Base-by-base conservation (phyloP, 78 protist species). In the Pigoraptor vietnamica region DNA sequence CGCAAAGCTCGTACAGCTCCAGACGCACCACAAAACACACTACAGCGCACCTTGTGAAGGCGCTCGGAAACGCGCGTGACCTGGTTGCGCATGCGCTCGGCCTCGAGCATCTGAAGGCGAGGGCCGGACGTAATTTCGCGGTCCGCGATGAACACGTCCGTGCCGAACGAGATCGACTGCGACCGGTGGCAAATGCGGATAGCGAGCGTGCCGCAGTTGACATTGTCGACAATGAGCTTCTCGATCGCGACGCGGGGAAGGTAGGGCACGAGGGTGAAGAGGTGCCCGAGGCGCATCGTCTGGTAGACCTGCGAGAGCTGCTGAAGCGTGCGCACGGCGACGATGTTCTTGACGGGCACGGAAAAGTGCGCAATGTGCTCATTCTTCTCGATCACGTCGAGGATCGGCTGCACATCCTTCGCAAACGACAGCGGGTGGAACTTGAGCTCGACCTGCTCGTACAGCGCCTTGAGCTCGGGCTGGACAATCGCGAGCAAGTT, bases 351-450 rank as follows among this genome's bases (percentile, higher is more conserved):
- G 40, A 89, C 90, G 34, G 92, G 90, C 25, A 0, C n/a, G 39
- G 40, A 25, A 39, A 40, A 91, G 37, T 29, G 37, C 21, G n/a
- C 25, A 2, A 84, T 37, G 39, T 37, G 37, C 48, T 24, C 86
- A 19, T 1, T 36, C 38, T 35, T 1, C 23, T 37, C 35, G 79
- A 81, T 21, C 29, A 25, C 1, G 23, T 6, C 86, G 2, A 88
- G 21, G 24, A 87, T 24, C 0, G 91, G 86, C 35, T 1, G 33
- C 25, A 88, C 37, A 37, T 92, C 24, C 39, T 56, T 2, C 36
- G n/a, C 0, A 82, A 88, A 0, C n/a, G 9, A 0, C 33, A 89
- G 90, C 37, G 94, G 94, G 40, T 92, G 82, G 23, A 89, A 92
- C 40, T 88, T 81, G n/a, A 37, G 33, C 89, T 92, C 94, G 55